Base-by-base conservation (phyloP, 345 rosid species). In the Pseudoturritis turrita region DNA sequence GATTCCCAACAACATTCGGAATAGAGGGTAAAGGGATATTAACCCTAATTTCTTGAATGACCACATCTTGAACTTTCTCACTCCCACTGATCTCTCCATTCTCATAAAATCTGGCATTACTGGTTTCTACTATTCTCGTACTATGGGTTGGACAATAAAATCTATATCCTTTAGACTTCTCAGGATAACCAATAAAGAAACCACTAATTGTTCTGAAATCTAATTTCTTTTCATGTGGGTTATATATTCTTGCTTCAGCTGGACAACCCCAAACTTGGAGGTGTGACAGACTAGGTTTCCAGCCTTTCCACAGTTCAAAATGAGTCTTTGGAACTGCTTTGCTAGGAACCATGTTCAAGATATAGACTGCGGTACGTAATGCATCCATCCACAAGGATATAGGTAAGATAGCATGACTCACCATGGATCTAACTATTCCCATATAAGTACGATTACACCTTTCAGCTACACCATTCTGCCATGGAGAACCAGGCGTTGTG, bases 391-490 rank as follows among this genome's bases (percentile, higher is more conserved):
- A 69, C 45, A 70, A 70, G 4, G 31, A 70, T 22, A 70, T n/a
- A 23, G 6, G 58, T 33, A 15, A 14, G 56, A 35, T 41, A 33
- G 23, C n/a, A 47, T 58, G 23, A 40, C 35, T 57, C 23, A 69
- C 40, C 56, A 45, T 67, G 28, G 51, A 39, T 56, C 39, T 54
- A 40, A 50, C 58, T 46, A 65, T 65, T 64, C 0, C 49, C 9
- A 55, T 55, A 19, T 55, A 56, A 1, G 21, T 68, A 68, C 17
- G 45, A 0, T 68, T 68, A 2, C 36, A 4, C 41, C 60, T 67
- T 51, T 53, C 51, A 53, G 26, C 52, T 40, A 55, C 63, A 68
- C 62, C 72, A 68, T 68, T 54, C 7, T 68, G 41, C 53, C 43
- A 55, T 40, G 63, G 31, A 40, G 63, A 53, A 68, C 45, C 26